Conservation (phyloP, 257 asterid genomes). For the Osmanthus fragrans region DNA sequence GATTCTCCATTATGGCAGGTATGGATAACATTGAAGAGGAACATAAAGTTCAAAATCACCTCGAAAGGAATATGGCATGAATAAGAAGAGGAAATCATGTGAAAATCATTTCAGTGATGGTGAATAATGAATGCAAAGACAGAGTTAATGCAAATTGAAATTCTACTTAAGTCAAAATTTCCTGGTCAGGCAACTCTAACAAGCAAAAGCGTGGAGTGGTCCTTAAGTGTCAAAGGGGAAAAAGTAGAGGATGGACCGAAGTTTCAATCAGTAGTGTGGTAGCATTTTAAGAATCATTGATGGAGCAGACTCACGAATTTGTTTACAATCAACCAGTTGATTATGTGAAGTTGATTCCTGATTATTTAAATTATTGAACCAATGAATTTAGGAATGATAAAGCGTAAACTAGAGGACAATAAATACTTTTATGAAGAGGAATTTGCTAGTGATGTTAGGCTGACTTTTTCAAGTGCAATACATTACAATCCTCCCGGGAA, state of each 20-base stretch:
- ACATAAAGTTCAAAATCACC: slow-evolving; percentile 50
- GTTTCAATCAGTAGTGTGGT: slow-evolving; percentile 47
- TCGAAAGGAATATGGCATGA: slow-evolving; percentile 18
- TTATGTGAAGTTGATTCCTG: slow-evolving; percentile 71
- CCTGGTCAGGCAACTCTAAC: slow-evolving; percentile 14
- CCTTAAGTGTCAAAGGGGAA: slow-evolving; percentile 40
- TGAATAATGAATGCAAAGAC: slow-evolving; percentile 17
- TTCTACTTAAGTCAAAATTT: not conserved
- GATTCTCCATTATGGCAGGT: slow-evolving; percentile 31
- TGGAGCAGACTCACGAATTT: slow-evolving; percentile 38
- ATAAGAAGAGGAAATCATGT: slow-evolving; percentile 26
- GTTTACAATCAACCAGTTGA: slow-evolving; percentile 69
- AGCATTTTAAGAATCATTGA: slow-evolving; percentile 47
- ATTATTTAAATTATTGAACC: slow-evolving; percentile 61
- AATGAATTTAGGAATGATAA: slow-evolving; percentile 81
- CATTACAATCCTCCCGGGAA: slow-evolving; percentile 58
- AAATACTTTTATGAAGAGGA: slow-evolving; percentile 49
- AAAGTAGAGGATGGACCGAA: slow-evolving; percentile 52
- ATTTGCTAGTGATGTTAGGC: slow-evolving; percentile 67
- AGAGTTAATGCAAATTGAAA: slow-evolving; percentile 1
- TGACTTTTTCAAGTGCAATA: slow-evolving; percentile 74
- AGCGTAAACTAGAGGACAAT: slow-evolving; percentile 50
- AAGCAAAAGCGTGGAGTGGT: slow-evolving; percentile 48
- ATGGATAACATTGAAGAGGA: slow-evolving; percentile 28
- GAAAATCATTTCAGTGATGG: slow-evolving; percentile 12